Evolutionary conservation across 1,284 basidiomycete species (phyloP), one percentile per base, ranked within the genome.

Genomic region (Ganoderma sinense): DNA sequence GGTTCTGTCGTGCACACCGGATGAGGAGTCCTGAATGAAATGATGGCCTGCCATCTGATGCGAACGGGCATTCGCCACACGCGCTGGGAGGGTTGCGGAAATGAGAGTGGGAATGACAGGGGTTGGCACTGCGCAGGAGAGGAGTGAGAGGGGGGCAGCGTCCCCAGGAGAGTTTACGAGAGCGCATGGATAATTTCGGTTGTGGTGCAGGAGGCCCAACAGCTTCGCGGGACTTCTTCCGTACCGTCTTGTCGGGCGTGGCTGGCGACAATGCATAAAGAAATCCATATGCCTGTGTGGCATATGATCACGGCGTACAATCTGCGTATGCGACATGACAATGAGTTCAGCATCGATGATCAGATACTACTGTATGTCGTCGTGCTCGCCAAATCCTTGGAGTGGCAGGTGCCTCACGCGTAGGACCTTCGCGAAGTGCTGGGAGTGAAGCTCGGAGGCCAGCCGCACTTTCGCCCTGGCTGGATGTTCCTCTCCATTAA

Each of bases 81-180:
- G 40, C 45, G 59, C 23, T 26, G 59, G 58, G 59, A 62, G 62
- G 40, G 23, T 40, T 56, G 64, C 70, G 67, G 71, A 69, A 31
- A 69, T 67, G 58, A 67, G 41, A 60, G 58, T 43, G 45, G 39
- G 68, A 72, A 65, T 20, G 31, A 18, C 45, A 48, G 20, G 36
- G 65, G 55, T 58, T 63, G 51, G 51, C 60, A 40, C 56, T 26
- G 53, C 20, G 16, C 14, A 39, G 33, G 31, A 18, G 20, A 39
- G 33, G 13, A 33, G 6, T 51, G 29, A 20, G 45, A 33, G n/a
- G 53, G 53, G 14, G 53, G 29, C 29, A 56, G 53, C 29, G n/a
- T 14, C 62, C 60, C 31, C 40, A 7, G 39, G 60, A 26, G 23
- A 23, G 14, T 8, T 29, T 36, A 63, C 62, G 23, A 33, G 31